These are phyloP conservation scores for Kwoniella shivajii DNA, from an alignment of 1,284 basidiomycete species.

Conservation along the genomic window DNA sequence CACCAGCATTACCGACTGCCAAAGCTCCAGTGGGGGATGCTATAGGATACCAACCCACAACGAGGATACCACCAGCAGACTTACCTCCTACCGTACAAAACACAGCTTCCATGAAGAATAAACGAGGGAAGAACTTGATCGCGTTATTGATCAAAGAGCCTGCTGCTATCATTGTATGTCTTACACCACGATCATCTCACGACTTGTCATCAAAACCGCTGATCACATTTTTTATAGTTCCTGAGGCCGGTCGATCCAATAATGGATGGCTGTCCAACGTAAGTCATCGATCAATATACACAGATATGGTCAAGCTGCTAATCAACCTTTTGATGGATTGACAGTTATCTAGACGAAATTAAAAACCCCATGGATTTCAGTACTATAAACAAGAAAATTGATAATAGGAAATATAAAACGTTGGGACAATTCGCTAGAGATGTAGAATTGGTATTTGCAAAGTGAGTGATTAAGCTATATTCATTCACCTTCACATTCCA, in stretches of 20 bases:
- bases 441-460: constrained; percentile 79
- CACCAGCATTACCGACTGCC: not conserved
- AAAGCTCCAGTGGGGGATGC: not conserved
- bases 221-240: constrained; percentile 58
- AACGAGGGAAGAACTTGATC: constrained; percentile 76
- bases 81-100: constrained; percentile 34
- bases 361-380: constrained; percentile 91
- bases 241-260: constrained; percentile 81
- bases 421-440: constrained; percentile 84
- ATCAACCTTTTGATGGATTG: not conserved
- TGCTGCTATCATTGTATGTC: constrained; percentile 63
- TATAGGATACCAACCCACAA: constrained; percentile 22
- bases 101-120: constrained; percentile 64
- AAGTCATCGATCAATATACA: constrained; percentile 45
- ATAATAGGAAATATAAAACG: constrained; percentile 64
- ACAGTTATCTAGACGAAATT: constrained; percentile 91
- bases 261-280: constrained; percentile 82
- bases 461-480: constrained; percentile 59
- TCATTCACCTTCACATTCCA: not conserved
- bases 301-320: not conserved
- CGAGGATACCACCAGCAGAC: constrained; percentile 40
- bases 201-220: no score
- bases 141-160: constrained; percentile 67
- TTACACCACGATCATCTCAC: no score
- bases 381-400: constrained; percentile 76